phyloP scores from a whole-genome alignment of 2,329 filamentous ascomycete species.

The Sporothrix brasiliensis region DNA sequence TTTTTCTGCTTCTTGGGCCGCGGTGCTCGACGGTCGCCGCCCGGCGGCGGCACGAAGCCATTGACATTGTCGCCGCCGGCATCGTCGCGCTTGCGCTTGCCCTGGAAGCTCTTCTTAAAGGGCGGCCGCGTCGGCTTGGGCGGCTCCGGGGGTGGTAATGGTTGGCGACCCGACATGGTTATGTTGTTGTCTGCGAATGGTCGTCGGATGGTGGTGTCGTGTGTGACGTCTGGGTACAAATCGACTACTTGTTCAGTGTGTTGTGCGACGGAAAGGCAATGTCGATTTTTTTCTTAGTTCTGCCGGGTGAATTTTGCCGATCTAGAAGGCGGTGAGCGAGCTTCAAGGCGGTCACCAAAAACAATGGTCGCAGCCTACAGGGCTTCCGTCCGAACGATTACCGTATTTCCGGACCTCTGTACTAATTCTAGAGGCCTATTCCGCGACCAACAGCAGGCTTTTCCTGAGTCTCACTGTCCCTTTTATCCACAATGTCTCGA shows the following conservation, averaged over 20 bases:
- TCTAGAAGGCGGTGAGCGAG: constrained; percentile 24
- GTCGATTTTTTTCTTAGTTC: constrained; percentile 25
- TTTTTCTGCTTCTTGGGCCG: constrained; percentile 32
- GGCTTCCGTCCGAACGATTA: neutral
- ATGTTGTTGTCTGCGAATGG: constrained; percentile 2
- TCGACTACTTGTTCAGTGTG: neutral
- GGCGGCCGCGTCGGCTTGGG: constrained; percentile 27
- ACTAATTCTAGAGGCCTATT: neutral
- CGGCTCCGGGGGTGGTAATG: constrained; percentile 28
- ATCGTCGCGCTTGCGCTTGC: constrained; percentile 33
- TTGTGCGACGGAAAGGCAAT: neutral
- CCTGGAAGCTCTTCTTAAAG: constrained; percentile 23
- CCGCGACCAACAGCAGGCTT: neutral
- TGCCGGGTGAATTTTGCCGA: constrained; percentile 23
- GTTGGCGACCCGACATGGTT: constrained; percentile 28
- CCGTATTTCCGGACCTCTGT: no score
- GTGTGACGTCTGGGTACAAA: neutral
- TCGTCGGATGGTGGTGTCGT: neutral
- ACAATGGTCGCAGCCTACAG: neutral
- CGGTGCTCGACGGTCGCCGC: constrained; percentile 10
- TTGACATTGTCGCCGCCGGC: constrained; percentile 26
- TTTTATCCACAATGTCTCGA: neutral
- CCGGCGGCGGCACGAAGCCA: constrained; percentile 12
- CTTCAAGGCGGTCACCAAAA: constrained; percentile 16
- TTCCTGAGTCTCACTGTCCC: neutral